Percentiles rank a stretch among this genome's conserved stretches.
Conservation (phyloP, 2,329 filamentous ascomycete genomes). For the Penicillium palitans region DNA sequence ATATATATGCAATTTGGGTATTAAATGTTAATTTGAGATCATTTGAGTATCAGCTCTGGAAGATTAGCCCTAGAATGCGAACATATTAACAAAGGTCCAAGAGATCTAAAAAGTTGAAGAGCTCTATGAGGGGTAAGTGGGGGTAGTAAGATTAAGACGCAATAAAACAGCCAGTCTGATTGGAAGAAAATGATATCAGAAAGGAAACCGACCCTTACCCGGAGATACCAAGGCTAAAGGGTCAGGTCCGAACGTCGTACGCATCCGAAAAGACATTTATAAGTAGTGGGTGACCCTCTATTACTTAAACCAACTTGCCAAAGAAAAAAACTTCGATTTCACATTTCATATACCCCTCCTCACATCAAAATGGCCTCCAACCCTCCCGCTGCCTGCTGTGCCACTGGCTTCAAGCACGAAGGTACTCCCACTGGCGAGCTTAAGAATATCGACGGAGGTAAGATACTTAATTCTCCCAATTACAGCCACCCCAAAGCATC, state of each 20-base stretch:
- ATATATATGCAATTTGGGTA: background rate
- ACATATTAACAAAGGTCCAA: background rate
- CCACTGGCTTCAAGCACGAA: constrained; percentile 53
- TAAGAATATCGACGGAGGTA: constrained; percentile 50
- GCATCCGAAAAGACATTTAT: background rate
- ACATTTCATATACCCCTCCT: background rate
- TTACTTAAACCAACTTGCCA: background rate
- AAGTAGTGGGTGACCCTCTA: constrained; percentile 5
- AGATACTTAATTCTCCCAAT: constrained; percentile 11
- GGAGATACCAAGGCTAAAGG: background rate
- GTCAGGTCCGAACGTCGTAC: background rate
- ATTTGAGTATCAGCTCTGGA: background rate
- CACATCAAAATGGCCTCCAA: constrained; percentile 51
- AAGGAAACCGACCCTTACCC: background rate
- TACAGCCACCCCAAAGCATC: background rate
- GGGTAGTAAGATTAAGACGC: background rate
- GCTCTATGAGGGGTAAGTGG: constrained; percentile 14
- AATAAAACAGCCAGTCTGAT: background rate
- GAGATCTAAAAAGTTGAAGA: background rate
- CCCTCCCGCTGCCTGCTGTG: constrained; percentile 51
- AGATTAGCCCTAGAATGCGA: background rate
- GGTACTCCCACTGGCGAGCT: constrained; percentile 51
- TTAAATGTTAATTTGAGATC: background rate
- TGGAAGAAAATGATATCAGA: background rate
- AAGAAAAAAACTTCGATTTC: background rate